These are phyloP conservation scores for Euphorbia schlechtendalii DNA, from an alignment of 441 rosid species.

Conservation along the genomic window DNA sequence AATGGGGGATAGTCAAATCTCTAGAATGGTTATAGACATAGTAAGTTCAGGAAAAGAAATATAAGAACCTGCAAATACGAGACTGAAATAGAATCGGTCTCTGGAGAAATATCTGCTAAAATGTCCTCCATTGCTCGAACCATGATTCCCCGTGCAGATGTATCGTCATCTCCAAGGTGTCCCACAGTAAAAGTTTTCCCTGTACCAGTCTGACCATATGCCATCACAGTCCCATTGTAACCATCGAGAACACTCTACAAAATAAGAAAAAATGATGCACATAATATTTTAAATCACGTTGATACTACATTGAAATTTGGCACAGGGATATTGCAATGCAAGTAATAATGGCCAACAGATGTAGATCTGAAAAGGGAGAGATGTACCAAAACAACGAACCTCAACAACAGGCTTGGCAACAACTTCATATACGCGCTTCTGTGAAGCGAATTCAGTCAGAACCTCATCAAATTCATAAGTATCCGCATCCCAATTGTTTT, in stretches of 20 bases:
- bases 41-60: constrained; percentile 1
- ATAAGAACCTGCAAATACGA: constrained; percentile 82
- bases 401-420: constrained; percentile 99
- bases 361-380: constrained; percentile 11
- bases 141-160: constrained; percentile 95
- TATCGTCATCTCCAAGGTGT: constrained; percentile 77
- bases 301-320: too few relatives aligned
- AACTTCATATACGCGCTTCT: constrained; percentile 92
- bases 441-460: constrained; percentile 85
- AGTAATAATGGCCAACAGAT: too few relatives aligned
- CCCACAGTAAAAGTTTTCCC: constrained; percentile 98
- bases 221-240: constrained; percentile 98
- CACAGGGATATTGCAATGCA: too few relatives aligned
- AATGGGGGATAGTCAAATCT: not conserved
- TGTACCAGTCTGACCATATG: constrained; percentile 99
- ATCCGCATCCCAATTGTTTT: constrained; percentile 93
- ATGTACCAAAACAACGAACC: constrained; percentile 38
- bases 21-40: not conserved
- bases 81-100: constrained; percentile 70
- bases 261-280: too few relatives aligned
- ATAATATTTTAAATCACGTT: too few relatives aligned
- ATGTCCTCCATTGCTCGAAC: constrained; percentile 98
- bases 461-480: constrained; percentile 92
- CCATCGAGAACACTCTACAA: constrained; percentile 91
- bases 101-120: constrained; percentile 54